A percentile compares a stretch with the other conserved stretches of the same genome.
Evolutionary conservation across 257 asterid species (phyloP).

Genomic region (Ilex asprella): DNA sequence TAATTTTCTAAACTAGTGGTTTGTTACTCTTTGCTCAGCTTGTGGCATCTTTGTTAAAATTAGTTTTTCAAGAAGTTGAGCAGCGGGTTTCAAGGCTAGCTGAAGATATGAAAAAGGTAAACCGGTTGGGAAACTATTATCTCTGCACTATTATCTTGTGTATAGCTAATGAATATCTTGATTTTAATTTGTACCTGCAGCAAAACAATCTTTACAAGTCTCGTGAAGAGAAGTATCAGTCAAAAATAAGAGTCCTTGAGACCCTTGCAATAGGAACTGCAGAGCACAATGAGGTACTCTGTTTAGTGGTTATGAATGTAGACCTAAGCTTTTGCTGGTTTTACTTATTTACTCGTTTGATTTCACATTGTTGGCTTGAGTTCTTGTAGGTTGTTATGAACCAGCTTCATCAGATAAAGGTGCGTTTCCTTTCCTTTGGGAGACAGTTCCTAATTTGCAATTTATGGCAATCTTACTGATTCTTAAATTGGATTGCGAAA

Average conservation of each 20-base stretch:
- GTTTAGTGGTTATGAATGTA: conserved; percentile 9
- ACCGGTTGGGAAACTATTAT: conserved; percentile 8
- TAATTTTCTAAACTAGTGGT: conserved; percentile 16
- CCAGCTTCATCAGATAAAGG: conserved; percentile 52
- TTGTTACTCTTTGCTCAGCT: conserved; percentile 40
- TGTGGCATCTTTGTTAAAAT: conserved; percentile 72
- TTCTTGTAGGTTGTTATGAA: conserved; percentile 55
- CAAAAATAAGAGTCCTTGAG: conserved; percentile 67
- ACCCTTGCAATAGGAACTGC: conserved; percentile 70
- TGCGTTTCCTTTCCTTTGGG: conserved; percentile 14
- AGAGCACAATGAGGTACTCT: conserved; percentile 77
- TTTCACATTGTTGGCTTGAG: conserved; percentile 10
- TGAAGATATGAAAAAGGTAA: conserved; percentile 69
- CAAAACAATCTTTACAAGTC: conserved; percentile 69
- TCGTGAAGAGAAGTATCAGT: conserved; percentile 71
- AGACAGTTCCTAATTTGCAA: background rate
- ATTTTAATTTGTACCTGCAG: conserved; percentile 36
- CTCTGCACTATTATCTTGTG: background rate
- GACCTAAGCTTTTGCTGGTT: conserved; percentile 6
- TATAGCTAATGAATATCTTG: conserved; percentile 8
- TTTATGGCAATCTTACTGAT: background rate
- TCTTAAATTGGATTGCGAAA: background rate
- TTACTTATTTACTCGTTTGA: background rate
- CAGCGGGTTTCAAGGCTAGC: conserved; percentile 61
- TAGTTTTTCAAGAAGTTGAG: conserved; percentile 84